Base-by-base conservation (phyloP, 1,284 basidiomycete genomes). In the Vanrija sp. region DNA sequence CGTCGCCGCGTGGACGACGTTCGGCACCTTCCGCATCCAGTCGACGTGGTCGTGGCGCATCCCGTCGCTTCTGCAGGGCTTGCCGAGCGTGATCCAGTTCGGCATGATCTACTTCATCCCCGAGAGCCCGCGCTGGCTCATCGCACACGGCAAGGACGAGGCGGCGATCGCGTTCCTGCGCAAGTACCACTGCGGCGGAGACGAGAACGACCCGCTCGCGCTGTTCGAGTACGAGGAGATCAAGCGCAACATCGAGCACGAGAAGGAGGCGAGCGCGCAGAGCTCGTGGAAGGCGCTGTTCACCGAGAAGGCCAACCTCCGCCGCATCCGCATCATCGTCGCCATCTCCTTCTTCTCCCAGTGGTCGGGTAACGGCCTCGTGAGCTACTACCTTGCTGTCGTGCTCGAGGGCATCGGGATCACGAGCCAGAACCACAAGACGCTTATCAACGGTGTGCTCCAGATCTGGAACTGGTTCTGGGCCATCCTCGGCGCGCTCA, bases 371-470 rank as follows among this genome's bases (percentile, higher is more conserved):
- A 63, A 54, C 52, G 59, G 52, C 34, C 43, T 60, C 51, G 59
- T 58, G 25, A 54, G 40, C 40, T 74, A 86, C 79, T 88, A 88
- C 78, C 80, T 88, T 59, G 84, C 80, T 76, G 80, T 83, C 66
- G 84, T 89, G 53, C 83, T 90, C 63, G 78, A 83, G 62, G 80
- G 81, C 60, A 85, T 90, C 57, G 87, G 87, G 47, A 85, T 90
- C 66, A 83, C 81, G 10, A 75, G 82, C 63, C 71, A 79, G 3
- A 80, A 80, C 50, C 82, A 80, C 52, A 85, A 85, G 72, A 80
- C 86, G 28, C 82, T 86, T 65, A 85, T 86, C 77, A 87, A 87
- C 71, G 54, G 52, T 6, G 52, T 58, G 18, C 55, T 59, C 48
- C 57, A 61, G 51, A 39, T 61, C 25, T 61, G 47, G 50, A 61